These are phyloP conservation scores for Rhytidhysteron rufulum DNA, from an alignment of 2,329 filamentous ascomycete genomes.

Conservation along the genomic window DNA sequence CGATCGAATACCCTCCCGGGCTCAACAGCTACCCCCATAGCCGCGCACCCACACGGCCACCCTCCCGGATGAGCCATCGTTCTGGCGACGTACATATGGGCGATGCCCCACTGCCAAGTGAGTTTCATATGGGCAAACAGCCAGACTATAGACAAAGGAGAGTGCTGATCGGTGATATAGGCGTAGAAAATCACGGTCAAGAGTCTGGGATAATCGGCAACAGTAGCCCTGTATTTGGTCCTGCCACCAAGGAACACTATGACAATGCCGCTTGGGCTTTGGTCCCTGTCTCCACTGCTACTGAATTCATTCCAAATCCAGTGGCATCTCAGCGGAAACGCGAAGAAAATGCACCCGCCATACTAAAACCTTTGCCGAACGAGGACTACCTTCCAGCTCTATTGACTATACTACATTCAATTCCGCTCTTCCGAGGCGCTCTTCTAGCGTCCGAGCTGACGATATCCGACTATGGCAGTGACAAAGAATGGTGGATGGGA, in stretches of 20 bases:
- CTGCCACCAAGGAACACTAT: slow-evolving; percentile 53
- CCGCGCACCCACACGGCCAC: slow-evolving; percentile 32
- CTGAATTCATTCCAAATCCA: slow-evolving; percentile 54
- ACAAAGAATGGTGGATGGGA: slow-evolving; percentile 62
- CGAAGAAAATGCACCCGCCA: slow-evolving; percentile 48
- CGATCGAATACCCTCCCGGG: slow-evolving; percentile 19
- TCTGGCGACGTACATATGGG: slow-evolving; percentile 20
- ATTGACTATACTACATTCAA: slow-evolving; percentile 59
- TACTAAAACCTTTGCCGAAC: slow-evolving; percentile 54
- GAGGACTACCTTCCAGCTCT: slow-evolving; percentile 55
- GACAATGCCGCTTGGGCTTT: slow-evolving; percentile 55
- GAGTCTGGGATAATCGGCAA: slow-evolving; percentile 51
- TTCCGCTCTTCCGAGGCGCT: slow-evolving; percentile 56
- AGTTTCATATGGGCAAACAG: slow-evolving; percentile 16
- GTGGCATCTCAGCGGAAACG: slow-evolving; percentile 49
- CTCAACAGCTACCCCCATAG: slow-evolving; percentile 29
- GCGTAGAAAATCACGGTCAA: slow-evolving; percentile 38
- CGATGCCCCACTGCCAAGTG: slow-evolving; percentile 31
- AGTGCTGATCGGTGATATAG: slow-evolving; percentile 21
- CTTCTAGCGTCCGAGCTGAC: slow-evolving; percentile 48
- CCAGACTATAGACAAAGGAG: no score
- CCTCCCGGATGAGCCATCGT: slow-evolving; percentile 30
- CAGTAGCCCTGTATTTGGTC: slow-evolving; percentile 47
- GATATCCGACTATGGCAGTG: slow-evolving; percentile 51
- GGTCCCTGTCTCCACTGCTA: slow-evolving; percentile 46